Conservation (phyloP, 2,329 filamentous ascomycete genomes). For the Helminthosporium solani region DNA sequence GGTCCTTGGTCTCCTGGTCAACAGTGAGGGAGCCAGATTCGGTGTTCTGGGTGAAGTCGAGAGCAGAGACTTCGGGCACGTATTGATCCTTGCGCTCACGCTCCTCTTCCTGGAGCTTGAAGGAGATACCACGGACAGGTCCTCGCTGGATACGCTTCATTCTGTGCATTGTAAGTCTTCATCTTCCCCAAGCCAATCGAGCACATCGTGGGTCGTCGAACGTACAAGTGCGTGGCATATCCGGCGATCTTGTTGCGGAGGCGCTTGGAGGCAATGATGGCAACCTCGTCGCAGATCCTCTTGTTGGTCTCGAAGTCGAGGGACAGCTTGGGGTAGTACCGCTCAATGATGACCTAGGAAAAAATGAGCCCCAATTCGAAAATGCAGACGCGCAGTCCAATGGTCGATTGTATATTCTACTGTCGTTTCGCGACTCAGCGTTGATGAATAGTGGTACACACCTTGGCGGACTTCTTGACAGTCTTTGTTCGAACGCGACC, state of each 20-base stretch:
- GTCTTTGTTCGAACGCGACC: slow-evolving; percentile 63
- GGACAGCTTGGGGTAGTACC: slow-evolving; percentile 81
- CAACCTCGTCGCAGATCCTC: slow-evolving; percentile 97
- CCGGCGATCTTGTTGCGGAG: slow-evolving; percentile 93
- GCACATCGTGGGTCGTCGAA: slow-evolving; percentile 43
- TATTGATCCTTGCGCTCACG: slow-evolving; percentile 99
- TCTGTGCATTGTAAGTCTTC: slow-evolving; percentile 56
- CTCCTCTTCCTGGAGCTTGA: slow-evolving; percentile 99
- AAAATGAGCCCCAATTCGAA: not conserved
- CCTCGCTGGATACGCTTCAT: slow-evolving; percentile 99
- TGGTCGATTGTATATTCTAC: too few relatives aligned
- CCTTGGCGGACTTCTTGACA: slow-evolving; percentile 90
- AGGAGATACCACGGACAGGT: slow-evolving; percentile 99
- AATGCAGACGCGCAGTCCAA: too few relatives aligned
- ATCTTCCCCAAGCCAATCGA: slow-evolving; percentile 70
- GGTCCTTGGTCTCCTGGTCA: slow-evolving; percentile 96
- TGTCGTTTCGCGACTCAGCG: not conserved
- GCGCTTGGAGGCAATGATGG: slow-evolving; percentile 98
- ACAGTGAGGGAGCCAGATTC: slow-evolving; percentile 94
- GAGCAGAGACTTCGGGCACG: slow-evolving; percentile 96
- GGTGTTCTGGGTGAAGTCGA: slow-evolving; percentile 94
- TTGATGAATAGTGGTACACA: slow-evolving; percentile 52
- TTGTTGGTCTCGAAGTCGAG: slow-evolving; percentile 99
- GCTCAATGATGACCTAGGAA: slow-evolving; percentile 94
- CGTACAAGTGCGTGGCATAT: slow-evolving; percentile 71